Evolutionary conservation across 768 basidiomycete species (phyloP).

Genomic region (Trametes cinnabarina): DNA sequence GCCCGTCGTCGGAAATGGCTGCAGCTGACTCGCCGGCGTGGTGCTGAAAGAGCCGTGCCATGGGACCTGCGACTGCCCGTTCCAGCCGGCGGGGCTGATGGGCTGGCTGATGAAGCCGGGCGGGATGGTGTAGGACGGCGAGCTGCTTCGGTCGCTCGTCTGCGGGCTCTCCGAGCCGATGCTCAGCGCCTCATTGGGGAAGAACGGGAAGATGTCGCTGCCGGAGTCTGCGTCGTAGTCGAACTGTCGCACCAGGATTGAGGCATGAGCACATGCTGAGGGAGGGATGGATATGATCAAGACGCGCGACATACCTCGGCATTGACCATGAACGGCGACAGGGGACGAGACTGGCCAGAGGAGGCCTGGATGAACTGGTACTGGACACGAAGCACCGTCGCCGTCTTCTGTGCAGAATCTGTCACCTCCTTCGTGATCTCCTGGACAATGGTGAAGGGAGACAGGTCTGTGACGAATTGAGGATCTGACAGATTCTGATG

Average conservation of each 20-base stretch:
- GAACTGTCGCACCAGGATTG: background rate
- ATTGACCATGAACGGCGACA: conserved; percentile 13
- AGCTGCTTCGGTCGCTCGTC: conserved; percentile 19
- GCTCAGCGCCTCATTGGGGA: conserved; percentile 6
- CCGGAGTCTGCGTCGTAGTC: conserved; percentile 13
- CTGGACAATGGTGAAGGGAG: conserved; percentile 64
- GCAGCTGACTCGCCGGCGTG: background rate
- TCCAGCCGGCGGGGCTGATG: conserved; percentile 13
- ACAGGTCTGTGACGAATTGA: conserved; percentile 50
- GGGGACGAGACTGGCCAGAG: conserved; percentile 4
- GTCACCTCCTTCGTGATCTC: conserved; percentile 39
- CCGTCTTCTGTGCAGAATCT: conserved; percentile 1
- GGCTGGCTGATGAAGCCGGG: conserved; percentile 13
- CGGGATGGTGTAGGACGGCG: conserved; percentile 14
- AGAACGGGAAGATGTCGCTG: conserved; percentile 6
- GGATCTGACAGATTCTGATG: conserved; percentile 9
- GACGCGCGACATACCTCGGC: conserved; percentile 1
- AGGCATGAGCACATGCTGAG: background rate
- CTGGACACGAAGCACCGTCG: conserved; percentile 2
- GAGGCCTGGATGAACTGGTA: conserved; percentile 12
- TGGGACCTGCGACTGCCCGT: background rate
- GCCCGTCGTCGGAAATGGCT: background rate
- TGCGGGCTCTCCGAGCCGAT: conserved; percentile 12
- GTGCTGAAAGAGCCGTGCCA: background rate
- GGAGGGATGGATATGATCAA: background rate